Conservation (phyloP, 169 alveolate species). For the Prorocentrum cordatum region DNA sequence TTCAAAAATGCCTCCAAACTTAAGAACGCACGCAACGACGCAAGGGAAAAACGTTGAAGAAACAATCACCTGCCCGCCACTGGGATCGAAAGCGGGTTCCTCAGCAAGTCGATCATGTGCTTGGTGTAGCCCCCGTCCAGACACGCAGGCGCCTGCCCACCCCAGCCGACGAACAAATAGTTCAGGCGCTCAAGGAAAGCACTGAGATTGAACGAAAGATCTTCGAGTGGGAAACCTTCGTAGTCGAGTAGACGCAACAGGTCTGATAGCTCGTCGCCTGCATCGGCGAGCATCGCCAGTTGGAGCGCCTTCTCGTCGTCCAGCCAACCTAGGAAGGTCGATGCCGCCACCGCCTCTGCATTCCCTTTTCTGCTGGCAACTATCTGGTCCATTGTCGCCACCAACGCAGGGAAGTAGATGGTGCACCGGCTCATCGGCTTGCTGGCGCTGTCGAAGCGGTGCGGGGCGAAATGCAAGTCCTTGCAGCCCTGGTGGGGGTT, state of each 20-base stretch:
- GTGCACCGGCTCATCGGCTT: background rate
- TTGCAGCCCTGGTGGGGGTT: background rate
- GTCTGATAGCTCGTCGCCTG: background rate
- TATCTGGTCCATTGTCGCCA: background rate
- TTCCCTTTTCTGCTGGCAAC: background rate
- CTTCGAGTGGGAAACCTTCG: slow-evolving; percentile 10
- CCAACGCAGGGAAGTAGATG: background rate
- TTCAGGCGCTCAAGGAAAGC: background rate
- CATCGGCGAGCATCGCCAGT: background rate
- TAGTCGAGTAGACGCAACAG: background rate
- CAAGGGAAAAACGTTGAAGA: too few species aligned
- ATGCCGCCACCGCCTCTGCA: background rate
- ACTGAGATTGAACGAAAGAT: background rate
- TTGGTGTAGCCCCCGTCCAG: background rate
- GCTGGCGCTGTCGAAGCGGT: background rate
- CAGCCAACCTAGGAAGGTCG: background rate
- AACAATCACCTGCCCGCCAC: too few species aligned
- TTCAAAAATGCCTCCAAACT: too few species aligned
- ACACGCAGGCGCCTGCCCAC: background rate
- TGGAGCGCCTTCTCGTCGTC: background rate
- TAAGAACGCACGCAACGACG: too few species aligned
- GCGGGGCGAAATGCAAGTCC: background rate
- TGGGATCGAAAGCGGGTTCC: background rate
- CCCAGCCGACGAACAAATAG: background rate
- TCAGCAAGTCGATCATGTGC: background rate